Evolutionary conservation across 1,284 basidiomycete species (phyloP).

Genomic region (Cryptococcus sp.): DNA sequence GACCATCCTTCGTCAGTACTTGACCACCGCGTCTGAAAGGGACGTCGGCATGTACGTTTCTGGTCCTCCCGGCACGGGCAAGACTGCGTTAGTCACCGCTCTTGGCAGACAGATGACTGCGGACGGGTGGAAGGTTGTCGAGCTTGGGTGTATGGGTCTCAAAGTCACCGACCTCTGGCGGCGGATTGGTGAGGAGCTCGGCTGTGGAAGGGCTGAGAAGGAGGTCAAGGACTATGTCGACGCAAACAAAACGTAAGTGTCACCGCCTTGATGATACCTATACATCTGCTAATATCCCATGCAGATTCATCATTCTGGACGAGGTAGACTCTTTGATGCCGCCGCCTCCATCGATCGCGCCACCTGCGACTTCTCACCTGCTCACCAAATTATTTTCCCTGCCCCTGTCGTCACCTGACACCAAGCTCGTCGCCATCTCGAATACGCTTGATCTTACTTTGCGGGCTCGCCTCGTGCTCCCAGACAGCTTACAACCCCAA

Average conservation of each 20-base stretch:
- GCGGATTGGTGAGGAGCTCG: slow-evolving; percentile 35
- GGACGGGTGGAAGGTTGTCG: slow-evolving; percentile 44
- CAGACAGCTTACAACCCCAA: slow-evolving; percentile 38
- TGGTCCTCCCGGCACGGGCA: slow-evolving; percentile 54
- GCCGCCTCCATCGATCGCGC: slow-evolving; percentile 34
- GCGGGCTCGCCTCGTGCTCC: slow-evolving; percentile 46
- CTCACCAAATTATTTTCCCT: slow-evolving; percentile 50
- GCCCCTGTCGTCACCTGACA: slow-evolving; percentile 32
- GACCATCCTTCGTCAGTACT: slow-evolving; percentile 34
- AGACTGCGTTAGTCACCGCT: slow-evolving; percentile 51
- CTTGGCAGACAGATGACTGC: slow-evolving; percentile 32
- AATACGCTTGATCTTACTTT: slow-evolving; percentile 54
- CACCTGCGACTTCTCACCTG: slow-evolving; percentile 44
- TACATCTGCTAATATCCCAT: slow-evolving; percentile 10
- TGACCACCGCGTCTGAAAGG: slow-evolving; percentile 25
- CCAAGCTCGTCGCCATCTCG: slow-evolving; percentile 52
- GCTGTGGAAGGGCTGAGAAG: slow-evolving; percentile 37
- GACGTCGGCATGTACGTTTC: slow-evolving; percentile 51
- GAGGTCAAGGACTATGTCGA: slow-evolving; percentile 32
- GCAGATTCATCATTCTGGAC: slow-evolving; percentile 50
- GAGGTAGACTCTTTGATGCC: slow-evolving; percentile 53
- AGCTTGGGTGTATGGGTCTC: slow-evolving; percentile 52
- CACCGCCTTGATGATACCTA: neutral
- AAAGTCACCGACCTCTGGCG: slow-evolving; percentile 44
- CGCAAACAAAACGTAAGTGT: slow-evolving; percentile 28